Evolutionary conservation across 106 monocot species (phyloP), one percentile per base, ranked within the genome.

Genomic region (Dactylorhiza incarnata): DNA sequence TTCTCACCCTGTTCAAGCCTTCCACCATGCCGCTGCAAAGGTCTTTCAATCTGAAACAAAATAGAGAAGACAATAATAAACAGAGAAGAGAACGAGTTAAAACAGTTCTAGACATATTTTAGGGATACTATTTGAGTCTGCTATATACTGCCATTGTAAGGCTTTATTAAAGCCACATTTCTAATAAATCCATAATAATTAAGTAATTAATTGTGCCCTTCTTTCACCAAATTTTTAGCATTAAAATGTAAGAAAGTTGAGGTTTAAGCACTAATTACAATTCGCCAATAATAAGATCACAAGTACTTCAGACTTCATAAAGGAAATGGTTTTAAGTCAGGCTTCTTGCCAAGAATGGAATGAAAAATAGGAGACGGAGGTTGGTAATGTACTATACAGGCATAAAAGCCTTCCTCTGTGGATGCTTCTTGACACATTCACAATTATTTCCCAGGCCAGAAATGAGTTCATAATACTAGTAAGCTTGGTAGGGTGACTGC

Each of bases 1-100:
- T 77, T 80, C 77, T 97, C 97, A 73, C 94, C 94, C 51, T 94
- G 91, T 48, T 94, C 94, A 67, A 97, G 94, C 78, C 93, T 94
- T 77, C 97, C 97, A 59, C 97, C 97, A 91, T 97, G 97, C 72
- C 78, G 86, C 75, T 97, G 97, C 62, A 97, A 81, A 51, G 97
- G 97, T 74, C 79, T 89, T 79, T 97, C 97, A 78, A 97, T 94
- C 97, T 97, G 80, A 77, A 80, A 71, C 17, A 48, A 81, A 15
- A 53, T 58, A 49, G 17, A 72, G 9, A 73, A 45, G 23, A 15
- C 7, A 45, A 1, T 46, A 17, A 69, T 17, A 46, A 46, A 45
- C 9, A 15, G 45, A 46, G 11, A 44, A 69, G 13, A 69, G 45
- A 45, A 17, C 69, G 45, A 16, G 12, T 69, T 44, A 46, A 69